These are phyloP conservation scores for Schwanniomyces sp. DNA, from an alignment of 805 yeast genomes.

Conservation along the genomic window DNA sequence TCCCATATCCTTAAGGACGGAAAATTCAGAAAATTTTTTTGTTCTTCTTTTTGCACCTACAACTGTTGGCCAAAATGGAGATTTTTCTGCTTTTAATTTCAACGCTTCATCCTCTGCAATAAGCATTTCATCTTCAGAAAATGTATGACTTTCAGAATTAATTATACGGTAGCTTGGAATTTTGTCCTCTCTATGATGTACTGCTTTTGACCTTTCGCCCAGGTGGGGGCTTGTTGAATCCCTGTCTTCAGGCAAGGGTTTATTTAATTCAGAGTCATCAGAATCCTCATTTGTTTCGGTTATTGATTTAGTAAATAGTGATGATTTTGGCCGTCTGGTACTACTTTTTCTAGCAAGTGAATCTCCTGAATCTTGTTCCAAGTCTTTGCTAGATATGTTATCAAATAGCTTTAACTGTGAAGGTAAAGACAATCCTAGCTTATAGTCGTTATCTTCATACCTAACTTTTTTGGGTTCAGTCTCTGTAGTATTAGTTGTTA, in stretches of 20 bases:
- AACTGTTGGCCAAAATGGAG: slow-evolving; percentile 48
- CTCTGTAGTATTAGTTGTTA: slow-evolving; percentile 11
- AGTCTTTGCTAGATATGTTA: slow-evolving; percentile 27
- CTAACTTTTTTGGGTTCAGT: slow-evolving; percentile 7
- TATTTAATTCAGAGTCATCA: not conserved
- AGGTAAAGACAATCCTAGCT: slow-evolving; percentile 36
- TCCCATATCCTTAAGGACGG: slow-evolving; percentile 76
- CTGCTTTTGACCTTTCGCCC: not conserved
- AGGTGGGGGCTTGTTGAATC: slow-evolving; percentile 1
- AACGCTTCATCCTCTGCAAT: slow-evolving; percentile 47
- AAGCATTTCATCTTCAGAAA: slow-evolving; percentile 43
- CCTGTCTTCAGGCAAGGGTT: not conserved
- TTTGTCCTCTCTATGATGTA: not conserved
- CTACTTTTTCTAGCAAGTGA: slow-evolving; percentile 34
- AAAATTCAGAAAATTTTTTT: slow-evolving; percentile 71
- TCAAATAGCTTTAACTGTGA: slow-evolving; percentile 55
- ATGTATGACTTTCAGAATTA: slow-evolving; percentile 12
- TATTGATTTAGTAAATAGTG: not conserved
- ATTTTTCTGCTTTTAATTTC: slow-evolving; percentile 29
- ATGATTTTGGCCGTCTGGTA: slow-evolving; percentile 26
- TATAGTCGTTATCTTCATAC: slow-evolving; percentile 2
- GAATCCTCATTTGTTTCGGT: slow-evolving; percentile 17
- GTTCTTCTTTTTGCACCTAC: slow-evolving; percentile 69
- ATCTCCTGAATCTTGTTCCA: slow-evolving; percentile 27
- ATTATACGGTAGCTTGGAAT: slow-evolving; percentile 1